Conservation (phyloP, 208 protist genomes). For the Borovskyia barvae region DNA sequence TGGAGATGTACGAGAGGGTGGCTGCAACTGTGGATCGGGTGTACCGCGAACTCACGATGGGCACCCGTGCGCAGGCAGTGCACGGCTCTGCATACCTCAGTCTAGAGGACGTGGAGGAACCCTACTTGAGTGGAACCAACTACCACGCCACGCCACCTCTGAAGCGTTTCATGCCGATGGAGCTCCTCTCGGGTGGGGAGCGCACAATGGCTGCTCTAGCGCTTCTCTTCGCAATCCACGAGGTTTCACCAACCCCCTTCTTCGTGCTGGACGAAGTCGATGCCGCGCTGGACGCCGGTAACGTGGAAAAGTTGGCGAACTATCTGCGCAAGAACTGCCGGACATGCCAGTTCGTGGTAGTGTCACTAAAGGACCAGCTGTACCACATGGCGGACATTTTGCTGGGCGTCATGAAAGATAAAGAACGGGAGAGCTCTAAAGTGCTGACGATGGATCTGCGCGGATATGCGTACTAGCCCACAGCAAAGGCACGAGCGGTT, state of each 20-base stretch:
- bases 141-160: slow-evolving; percentile 97
- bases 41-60: slow-evolving; percentile 96
- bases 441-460: slow-evolving; percentile 90
- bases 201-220: slow-evolving; percentile 98
- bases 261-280: slow-evolving; percentile 99
- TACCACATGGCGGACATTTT: slow-evolving; percentile 94
- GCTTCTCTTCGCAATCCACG: slow-evolving; percentile 98
- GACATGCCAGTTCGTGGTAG: slow-evolving; percentile 96
- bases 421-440: slow-evolving; percentile 71
- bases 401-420: slow-evolving; percentile 95
- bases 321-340: slow-evolving; percentile 89
- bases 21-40: slow-evolving; percentile 85
- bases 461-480: slow-evolving; percentile 64
- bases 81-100: slow-evolving; percentile 94
- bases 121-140: slow-evolving; percentile 95
- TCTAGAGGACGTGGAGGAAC: slow-evolving; percentile 95
- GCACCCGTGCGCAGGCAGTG: slow-evolving; percentile 61
- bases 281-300: slow-evolving; percentile 97
- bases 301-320: slow-evolving; percentile 95
- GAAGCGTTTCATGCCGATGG: slow-evolving; percentile 98
- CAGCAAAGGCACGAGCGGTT: not conserved
- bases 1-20: slow-evolving; percentile 93
- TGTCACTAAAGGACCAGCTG: slow-evolving; percentile 98
- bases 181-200: slow-evolving; percentile 98
- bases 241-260: slow-evolving; percentile 96